Evolutionary conservation across 345 rosid genomes (phyloP), one percentile per base, ranked within the genome.

Genomic region (Citrus glauca): DNA sequence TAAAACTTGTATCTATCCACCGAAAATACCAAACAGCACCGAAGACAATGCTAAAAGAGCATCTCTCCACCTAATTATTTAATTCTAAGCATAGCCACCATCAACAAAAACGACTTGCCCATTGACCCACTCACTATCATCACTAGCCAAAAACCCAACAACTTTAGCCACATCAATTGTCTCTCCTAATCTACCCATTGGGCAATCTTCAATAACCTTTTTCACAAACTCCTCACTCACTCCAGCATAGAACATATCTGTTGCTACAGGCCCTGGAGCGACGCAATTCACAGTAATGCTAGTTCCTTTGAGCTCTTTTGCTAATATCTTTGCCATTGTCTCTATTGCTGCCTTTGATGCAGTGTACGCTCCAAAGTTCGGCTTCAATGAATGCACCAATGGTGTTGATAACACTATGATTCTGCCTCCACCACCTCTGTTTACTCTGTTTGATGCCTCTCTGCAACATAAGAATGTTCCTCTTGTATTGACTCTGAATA

Each of bases 111-210:
- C 76, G 32, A 80, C 80, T 60, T 79, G 84, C 6, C 89, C 86
- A 32, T 86, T 88, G 45, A 86, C 50, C 91, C 89, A 88, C 77
- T 86, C 89, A 2, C 85, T 78, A 37, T 82, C 87, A 84, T 88
- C 91, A 78, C 81, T 72, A 3, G 85, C 91, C 85, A 84, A 83
- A 79, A 88, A 86, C 13, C 87, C 88, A 14, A 86, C 87, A 74
- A 88, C 76, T 22, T 80, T 84, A 33, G 84, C 81, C 42, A 88
- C 80, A 81, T 88, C 88, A 72, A 84, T 74, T 27, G 84, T 59
- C 79, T 70, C 69, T 33, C 91, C 86, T 11, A 86, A 86, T 68
- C 91, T 74, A 10, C 72, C 74, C 76, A 72, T 76, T 9, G 91
- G 89, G 72, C 81, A 81, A 4, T 79, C 83, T 57, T 77, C 82